Percentiles rank a stretch among this genome's conserved stretches.
phyloP scores from a whole-genome alignment of 768 basidiomycete genomes.

The Leucocoprinus leucothites region DNA sequence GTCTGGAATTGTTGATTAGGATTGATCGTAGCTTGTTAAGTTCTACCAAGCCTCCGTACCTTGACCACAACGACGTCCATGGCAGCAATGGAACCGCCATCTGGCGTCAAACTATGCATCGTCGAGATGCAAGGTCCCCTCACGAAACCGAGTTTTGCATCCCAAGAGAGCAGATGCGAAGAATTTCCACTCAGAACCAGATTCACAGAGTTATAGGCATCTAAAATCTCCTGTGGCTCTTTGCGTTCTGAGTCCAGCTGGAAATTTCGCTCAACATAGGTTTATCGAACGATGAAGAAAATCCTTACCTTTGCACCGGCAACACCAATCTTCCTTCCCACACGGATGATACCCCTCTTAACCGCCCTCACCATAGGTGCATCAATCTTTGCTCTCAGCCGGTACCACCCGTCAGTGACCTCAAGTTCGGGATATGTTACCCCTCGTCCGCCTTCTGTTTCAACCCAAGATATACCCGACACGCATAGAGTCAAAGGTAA shows the following conservation, averaged over 20 bases:
- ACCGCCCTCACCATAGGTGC: constrained; percentile 68
- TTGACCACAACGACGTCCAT: constrained; percentile 75
- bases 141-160: constrained; percentile 82
- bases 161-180: constrained; percentile 84
- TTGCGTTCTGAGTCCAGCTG: constrained; percentile 69
- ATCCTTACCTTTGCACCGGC: constrained; percentile 72
- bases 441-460: constrained; percentile 29
- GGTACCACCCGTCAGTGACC: constrained; percentile 98
- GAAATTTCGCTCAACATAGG: not conserved
- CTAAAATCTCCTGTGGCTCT: constrained; percentile 80
- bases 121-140: constrained; percentile 66
- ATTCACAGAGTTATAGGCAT: constrained; percentile 66
- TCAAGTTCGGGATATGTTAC: constrained; percentile 66
- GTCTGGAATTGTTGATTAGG: constrained; percentile 33
- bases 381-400: constrained; percentile 76
- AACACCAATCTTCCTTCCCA: constrained; percentile 83
- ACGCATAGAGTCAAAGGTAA: constrained; percentile 86
- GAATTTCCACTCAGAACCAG: constrained; percentile 82
- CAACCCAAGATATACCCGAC: constrained; percentile 60
- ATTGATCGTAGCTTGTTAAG: too few relatives aligned
- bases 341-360: constrained; percentile 56
- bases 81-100: constrained; percentile 76
- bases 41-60: constrained; percentile 30
- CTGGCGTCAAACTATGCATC: constrained; percentile 71
- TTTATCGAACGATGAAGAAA: not conserved